phyloP scores from a whole-genome alignment of 768 basidiomycete species.

The Podaxis rugospora region DNA sequence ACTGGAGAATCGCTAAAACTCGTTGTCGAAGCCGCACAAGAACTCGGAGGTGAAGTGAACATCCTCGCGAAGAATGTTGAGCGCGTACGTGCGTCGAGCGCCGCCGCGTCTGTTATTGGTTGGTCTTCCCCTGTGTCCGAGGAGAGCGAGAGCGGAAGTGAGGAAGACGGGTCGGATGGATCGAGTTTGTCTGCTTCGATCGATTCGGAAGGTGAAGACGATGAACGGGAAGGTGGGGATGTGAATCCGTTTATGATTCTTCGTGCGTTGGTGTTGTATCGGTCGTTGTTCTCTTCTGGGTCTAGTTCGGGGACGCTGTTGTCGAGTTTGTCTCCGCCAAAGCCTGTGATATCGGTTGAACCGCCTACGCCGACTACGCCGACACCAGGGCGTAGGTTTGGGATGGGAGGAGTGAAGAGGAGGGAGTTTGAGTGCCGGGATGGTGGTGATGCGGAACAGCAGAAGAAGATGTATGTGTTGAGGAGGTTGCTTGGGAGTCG shows the following conservation, averaged over 20 bases:
- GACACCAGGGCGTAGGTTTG: background rate
- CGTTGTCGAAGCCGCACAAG: constrained; percentile 55
- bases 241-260: constrained; percentile 43
- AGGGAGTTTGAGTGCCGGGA: background rate
- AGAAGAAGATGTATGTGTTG: constrained; percentile 38
- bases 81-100: constrained; percentile 44
- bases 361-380: constrained; percentile 50
- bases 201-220: constrained; percentile 3
- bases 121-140: constrained; percentile 1
- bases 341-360: constrained; percentile 1
- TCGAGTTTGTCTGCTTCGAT: background rate
- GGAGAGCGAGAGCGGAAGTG: constrained; percentile 20
- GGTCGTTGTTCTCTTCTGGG: constrained; percentile 47
- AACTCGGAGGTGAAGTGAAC: constrained; percentile 56
- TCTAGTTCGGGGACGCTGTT: constrained; percentile 12
- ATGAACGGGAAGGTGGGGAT: constrained; percentile 32
- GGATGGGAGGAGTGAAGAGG: background rate
- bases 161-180: constrained; percentile 31
- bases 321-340: constrained; percentile 35
- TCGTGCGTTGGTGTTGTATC: constrained; percentile 53
- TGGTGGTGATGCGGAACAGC: constrained; percentile 17
- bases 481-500: constrained; percentile 50
- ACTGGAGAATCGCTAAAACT: constrained; percentile 33
- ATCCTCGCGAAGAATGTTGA: constrained; percentile 54
- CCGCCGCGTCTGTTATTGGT: constrained; percentile 14